Conservation (phyloP, 352 stramenopile genomes). For the Phytophthora nicotianae region DNA sequence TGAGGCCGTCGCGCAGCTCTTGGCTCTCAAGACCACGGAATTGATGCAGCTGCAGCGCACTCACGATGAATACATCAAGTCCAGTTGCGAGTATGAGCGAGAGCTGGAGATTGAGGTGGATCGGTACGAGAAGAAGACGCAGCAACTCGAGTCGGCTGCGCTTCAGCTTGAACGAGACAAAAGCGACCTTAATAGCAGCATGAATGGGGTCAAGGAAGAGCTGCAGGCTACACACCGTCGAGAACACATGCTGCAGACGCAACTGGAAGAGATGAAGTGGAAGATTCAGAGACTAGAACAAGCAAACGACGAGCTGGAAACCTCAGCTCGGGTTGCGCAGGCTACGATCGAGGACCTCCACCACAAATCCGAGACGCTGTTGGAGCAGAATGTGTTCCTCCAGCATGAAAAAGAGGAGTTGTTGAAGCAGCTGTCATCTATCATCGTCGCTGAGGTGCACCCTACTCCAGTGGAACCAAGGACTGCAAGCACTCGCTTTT, state of each 20-base stretch:
- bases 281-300: conserved; percentile 73
- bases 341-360: conserved; percentile 67
- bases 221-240: conserved; percentile 31
- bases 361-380: conserved; percentile 54
- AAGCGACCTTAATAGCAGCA: conserved; percentile 14
- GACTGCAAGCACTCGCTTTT: conserved; percentile 30
- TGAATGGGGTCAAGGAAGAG: conserved; percentile 27
- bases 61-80: conserved; percentile 78
- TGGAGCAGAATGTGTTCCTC: conserved; percentile 76
- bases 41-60: conserved; percentile 58
- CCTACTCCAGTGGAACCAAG: conserved; percentile 19
- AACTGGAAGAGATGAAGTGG: conserved; percentile 64
- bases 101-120: conserved; percentile 71
- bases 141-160: conserved; percentile 24
- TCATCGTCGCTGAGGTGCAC: conserved; percentile 43
- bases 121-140: conserved; percentile 52
- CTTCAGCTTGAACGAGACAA: conserved; percentile 45
- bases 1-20: conserved; percentile 20
- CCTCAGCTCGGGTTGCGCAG: conserved; percentile 57
- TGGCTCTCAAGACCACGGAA: conserved; percentile 41
- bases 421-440: conserved; percentile 33
- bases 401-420: conserved; percentile 69
- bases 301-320: conserved; percentile 76
- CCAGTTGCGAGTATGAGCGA: conserved; percentile 76
- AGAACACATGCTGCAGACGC: conserved; percentile 41